Evolutionary conservation across 2,329 filamentous ascomycete species (phyloP).

Genomic region (Hypoxylon sp.): DNA sequence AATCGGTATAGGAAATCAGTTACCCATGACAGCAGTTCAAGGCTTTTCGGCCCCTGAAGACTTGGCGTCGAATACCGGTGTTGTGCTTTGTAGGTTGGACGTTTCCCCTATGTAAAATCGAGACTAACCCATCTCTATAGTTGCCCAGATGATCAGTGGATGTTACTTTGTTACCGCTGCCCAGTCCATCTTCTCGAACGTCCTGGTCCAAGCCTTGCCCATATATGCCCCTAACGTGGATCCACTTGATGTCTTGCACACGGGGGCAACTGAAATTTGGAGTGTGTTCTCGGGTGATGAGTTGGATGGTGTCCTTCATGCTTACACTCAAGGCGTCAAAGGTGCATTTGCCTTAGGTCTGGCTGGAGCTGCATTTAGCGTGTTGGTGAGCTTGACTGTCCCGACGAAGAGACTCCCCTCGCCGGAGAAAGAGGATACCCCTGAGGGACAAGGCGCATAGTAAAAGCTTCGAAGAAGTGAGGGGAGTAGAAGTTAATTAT

Average conservation of each 20-base stretch:
- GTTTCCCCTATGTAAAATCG: not conserved
- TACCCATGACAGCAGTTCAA: constrained; percentile 35
- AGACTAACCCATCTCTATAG: not conserved
- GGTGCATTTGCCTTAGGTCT: not conserved
- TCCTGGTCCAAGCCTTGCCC: not conserved
- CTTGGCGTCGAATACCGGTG: constrained; percentile 12
- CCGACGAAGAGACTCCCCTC: not conserved
- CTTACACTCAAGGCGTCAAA: not conserved
- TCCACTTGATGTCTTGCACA: not conserved
- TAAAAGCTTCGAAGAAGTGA: not conserved
- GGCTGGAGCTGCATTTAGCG: not conserved
- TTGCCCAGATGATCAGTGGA: constrained; percentile 1
- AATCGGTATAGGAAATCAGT: constrained; percentile 31
- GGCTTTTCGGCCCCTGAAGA: constrained; percentile 32
- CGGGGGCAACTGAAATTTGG: not conserved
- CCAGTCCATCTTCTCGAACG: not conserved
- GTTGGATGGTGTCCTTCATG: not conserved
- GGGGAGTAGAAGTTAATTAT: not conserved
- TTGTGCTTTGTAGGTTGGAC: constrained; percentile 10
- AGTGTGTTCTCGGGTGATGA: constrained; percentile 1
- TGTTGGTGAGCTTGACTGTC: not conserved
- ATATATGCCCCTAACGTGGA: not conserved
- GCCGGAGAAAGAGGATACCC: not conserved
- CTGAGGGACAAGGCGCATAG: not conserved
- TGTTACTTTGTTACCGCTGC: not conserved